phyloP scores from a whole-genome alignment of 805 yeast species.

The Wickerhamiella sergipiensis region DNA sequence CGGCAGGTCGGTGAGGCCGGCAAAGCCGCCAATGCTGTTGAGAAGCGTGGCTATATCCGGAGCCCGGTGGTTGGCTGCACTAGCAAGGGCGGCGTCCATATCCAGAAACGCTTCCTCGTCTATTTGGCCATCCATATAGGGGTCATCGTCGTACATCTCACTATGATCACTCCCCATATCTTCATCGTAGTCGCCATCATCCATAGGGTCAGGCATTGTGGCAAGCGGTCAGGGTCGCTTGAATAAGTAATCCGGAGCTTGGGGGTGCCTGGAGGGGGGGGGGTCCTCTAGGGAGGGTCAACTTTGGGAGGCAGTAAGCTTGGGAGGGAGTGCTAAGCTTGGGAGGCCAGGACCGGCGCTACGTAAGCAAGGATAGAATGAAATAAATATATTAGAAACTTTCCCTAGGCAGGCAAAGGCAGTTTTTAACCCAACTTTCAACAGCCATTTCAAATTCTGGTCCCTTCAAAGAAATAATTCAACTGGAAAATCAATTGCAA shows the following conservation, averaged over 20 bases:
- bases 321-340: too few species aligned
- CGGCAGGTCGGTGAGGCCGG: background rate
- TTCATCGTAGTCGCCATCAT: constrained; percentile 1
- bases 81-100: background rate
- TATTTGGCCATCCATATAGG: constrained; percentile 7
- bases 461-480: background rate
- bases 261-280: background rate
- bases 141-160: constrained; percentile 8
- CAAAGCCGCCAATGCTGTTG: constrained; percentile 16
- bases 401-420: too few species aligned
- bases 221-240: constrained; percentile 1
- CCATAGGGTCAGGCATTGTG: constrained; percentile 11
- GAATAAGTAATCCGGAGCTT: background rate
- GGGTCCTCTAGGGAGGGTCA: too few species aligned
- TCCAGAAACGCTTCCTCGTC: background rate
- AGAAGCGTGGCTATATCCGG: constrained; percentile 13
- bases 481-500: constrained; percentile 18
- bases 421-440: too few species aligned
- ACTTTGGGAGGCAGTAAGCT: too few species aligned
- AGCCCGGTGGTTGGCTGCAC: constrained; percentile 17
- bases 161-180: background rate
- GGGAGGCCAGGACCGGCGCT: too few species aligned
- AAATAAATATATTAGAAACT: background rate
- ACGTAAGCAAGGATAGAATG: background rate
- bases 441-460: too few species aligned